Evolutionary conservation across 2,329 filamentous ascomycete species (phyloP).

Genomic region (Knufia fluminis): DNA sequence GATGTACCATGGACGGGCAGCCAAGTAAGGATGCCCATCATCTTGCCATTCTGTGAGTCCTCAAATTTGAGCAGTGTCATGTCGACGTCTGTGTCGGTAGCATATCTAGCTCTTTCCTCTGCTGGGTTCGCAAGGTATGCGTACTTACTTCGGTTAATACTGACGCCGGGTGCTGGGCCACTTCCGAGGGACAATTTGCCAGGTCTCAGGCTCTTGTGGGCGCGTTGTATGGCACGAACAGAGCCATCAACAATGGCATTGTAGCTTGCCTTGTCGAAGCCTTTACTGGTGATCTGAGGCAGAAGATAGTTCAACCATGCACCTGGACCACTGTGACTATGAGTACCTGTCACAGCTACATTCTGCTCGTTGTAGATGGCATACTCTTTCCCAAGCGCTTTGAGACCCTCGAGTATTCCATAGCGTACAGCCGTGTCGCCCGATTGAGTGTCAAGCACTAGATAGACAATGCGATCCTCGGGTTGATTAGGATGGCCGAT

Average conservation of each 20-base stretch:
- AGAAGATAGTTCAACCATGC: slow-evolving; percentile 93
- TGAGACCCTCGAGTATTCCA: slow-evolving; percentile 72
- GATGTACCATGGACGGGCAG: slow-evolving; percentile 89
- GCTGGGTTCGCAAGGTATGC: slow-evolving; percentile 80
- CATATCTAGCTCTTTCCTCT: slow-evolving; percentile 62
- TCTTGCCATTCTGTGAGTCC: slow-evolving; percentile 63
- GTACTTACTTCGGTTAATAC: slow-evolving; percentile 81
- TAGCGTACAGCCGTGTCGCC: slow-evolving; percentile 82
- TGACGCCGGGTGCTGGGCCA: slow-evolving; percentile 62
- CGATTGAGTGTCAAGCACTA: slow-evolving; percentile 77
- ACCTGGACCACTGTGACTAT: slow-evolving; percentile 83
- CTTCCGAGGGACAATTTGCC: slow-evolving; percentile 64
- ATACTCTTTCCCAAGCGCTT: slow-evolving; percentile 61
- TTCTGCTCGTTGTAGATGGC: slow-evolving; percentile 68
- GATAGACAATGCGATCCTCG: slow-evolving; percentile 69
- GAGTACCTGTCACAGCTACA: slow-evolving; percentile 81
- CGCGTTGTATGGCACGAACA: slow-evolving; percentile 68
- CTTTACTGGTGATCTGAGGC: slow-evolving; percentile 79
- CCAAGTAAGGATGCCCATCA: slow-evolving; percentile 77
- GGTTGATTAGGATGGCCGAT: slow-evolving; percentile 59
- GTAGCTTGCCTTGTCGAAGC: slow-evolving; percentile 80
- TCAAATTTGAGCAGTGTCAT: slow-evolving; percentile 74
- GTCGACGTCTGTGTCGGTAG: slow-evolving; percentile 58
- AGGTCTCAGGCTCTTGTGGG: slow-evolving; percentile 61
- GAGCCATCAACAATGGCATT: slow-evolving; percentile 81